These are phyloP conservation scores for Bremia lactucae DNA, from an alignment of 352 stramenopile genomes.

Conservation along the genomic window DNA sequence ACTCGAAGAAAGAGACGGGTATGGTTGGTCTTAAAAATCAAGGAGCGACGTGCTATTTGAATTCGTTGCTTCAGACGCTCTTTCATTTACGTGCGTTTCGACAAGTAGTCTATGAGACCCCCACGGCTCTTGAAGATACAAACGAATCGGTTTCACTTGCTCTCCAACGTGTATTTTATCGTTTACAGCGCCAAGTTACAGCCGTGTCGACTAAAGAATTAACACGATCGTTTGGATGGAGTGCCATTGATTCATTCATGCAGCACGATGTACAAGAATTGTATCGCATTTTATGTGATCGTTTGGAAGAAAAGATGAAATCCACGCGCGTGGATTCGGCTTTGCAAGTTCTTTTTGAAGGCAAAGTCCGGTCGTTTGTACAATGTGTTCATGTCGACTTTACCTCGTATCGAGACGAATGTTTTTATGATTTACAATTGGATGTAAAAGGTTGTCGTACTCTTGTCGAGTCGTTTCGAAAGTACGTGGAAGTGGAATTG, in stretches of 20 bases:
- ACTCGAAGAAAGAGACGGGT: conserved; percentile 73
- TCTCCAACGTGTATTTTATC: conserved; percentile 80
- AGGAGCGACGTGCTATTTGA: conserved; percentile 90
- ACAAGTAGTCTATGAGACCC: conserved; percentile 76
- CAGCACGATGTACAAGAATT: conserved; percentile 90
- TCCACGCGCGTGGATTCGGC: conserved; percentile 64
- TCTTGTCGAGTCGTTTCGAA: conserved; percentile 84
- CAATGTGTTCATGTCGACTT: conserved; percentile 88
- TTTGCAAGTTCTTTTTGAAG: conserved; percentile 85
- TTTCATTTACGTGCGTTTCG: conserved; percentile 84
- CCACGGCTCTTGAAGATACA: conserved; percentile 66
- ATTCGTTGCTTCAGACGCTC: conserved; percentile 88
- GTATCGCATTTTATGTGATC: conserved; percentile 86
- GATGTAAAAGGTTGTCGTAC: conserved; percentile 88
- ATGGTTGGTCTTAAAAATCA: conserved; percentile 87
- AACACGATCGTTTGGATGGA: conserved; percentile 89
- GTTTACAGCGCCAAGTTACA: conserved; percentile 55
- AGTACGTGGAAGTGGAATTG: conserved; percentile 89
- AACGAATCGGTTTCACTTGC: conserved; percentile 77
- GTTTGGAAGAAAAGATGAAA: conserved; percentile 91
- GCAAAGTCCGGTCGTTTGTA: conserved; percentile 84
- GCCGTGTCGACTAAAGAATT: conserved; percentile 88
- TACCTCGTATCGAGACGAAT: conserved; percentile 79
- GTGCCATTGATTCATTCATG: conserved; percentile 85
- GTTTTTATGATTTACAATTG: conserved; percentile 89